Conservation (phyloP, 345 rosid species). For the Bretschneidera sinensis region DNA sequence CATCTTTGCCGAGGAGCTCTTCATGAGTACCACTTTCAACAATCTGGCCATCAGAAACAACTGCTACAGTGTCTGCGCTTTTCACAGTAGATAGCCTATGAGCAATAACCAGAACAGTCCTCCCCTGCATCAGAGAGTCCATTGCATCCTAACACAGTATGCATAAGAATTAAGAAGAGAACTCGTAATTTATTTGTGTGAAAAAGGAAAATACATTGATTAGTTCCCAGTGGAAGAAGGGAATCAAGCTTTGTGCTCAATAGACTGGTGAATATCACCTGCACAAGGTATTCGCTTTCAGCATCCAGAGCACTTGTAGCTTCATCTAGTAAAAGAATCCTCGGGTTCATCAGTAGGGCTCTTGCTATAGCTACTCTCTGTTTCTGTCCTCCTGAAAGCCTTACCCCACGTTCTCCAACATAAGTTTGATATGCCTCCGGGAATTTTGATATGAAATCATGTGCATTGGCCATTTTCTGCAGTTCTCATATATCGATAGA, state of each 20-base stretch:
- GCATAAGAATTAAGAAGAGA: background rate
- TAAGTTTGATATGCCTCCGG: conserved; percentile 74
- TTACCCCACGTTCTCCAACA: conserved; percentile 88
- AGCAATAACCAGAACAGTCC: conserved; percentile 94
- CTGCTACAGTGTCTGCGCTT: conserved; percentile 82
- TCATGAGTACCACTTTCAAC: conserved; percentile 59
- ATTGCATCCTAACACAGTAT: conserved; percentile 66
- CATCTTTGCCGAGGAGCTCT: conserved; percentile 39
- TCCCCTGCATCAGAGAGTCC: conserved; percentile 90
- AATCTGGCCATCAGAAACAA: conserved; percentile 77
- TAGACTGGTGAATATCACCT: too few species aligned
- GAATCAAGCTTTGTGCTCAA: too few species aligned
- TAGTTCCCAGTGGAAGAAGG: too few species aligned
- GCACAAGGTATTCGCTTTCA: conserved; percentile 91
- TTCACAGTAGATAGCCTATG: conserved; percentile 87
- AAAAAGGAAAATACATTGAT: too few species aligned
- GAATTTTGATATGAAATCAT: conserved; percentile 70
- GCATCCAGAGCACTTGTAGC: conserved; percentile 98
- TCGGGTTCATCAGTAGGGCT: conserved; percentile 87
- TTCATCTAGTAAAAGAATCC: conserved; percentile 78
- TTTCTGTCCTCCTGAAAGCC: conserved; percentile 96
- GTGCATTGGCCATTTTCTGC: conserved; percentile 97
- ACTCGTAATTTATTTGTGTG: background rate
- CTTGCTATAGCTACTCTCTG: conserved; percentile 90
- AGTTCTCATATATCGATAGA: background rate